A percentile compares a stretch with the other conserved stretches of the same genome.
phyloP scores from a whole-genome alignment of 768 basidiomycete species.

The Tricholomella constricta region DNA sequence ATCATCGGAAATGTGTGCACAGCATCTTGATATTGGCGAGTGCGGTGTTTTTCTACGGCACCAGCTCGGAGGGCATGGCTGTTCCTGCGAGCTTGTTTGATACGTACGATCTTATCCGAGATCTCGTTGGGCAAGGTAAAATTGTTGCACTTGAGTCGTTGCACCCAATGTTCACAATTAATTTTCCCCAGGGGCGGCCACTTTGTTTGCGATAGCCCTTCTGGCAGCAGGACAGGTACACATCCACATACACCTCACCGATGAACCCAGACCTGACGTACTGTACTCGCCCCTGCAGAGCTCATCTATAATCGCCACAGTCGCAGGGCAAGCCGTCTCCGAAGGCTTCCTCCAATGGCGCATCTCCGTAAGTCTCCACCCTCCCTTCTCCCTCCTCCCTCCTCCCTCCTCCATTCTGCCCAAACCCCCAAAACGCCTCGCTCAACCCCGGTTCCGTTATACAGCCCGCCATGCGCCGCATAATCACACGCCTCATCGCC shows the following conservation, averaged over 20 bases:
- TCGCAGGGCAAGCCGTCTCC: constrained; percentile 87
- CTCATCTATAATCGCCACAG: constrained; percentile 85
- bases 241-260: background rate
- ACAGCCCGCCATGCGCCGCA: constrained; percentile 75
- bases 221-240: constrained; percentile 77
- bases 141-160: constrained; percentile 2
- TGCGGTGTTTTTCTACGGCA: constrained; percentile 73
- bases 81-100: constrained; percentile 78
- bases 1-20: background rate
- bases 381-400: constrained; percentile 3
- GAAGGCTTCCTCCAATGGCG: constrained; percentile 91
- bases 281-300: constrained; percentile 40
- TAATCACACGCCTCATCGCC: constrained; percentile 79
- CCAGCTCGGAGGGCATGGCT: constrained; percentile 21
- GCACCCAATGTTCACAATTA: background rate
- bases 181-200: constrained; percentile 62
- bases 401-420: no score
- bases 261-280: background rate
- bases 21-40: constrained; percentile 84
- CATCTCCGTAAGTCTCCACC: constrained; percentile 58
- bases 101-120: constrained; percentile 74
- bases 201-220: constrained; percentile 86
- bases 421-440: no score
- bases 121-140: constrained; percentile 67
- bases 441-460: background rate